Evolutionary conservation across 2,329 filamentous ascomycete species (phyloP).

Genomic region (Herpomyces periplanetae): DNA sequence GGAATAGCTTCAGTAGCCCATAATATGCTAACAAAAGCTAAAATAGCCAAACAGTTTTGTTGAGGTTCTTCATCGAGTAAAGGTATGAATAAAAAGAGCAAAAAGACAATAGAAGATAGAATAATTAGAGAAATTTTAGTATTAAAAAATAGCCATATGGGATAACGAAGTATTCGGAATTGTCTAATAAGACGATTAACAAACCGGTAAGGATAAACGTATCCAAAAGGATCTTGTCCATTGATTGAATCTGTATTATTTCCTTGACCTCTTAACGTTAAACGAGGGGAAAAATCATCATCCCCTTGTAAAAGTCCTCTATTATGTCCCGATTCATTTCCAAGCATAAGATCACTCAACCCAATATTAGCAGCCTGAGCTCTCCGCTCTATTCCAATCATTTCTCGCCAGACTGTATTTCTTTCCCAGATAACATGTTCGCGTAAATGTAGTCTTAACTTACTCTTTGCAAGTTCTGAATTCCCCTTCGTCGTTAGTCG

Average conservation of each 20-base stretch:
- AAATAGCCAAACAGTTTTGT: slow-evolving; percentile 73
- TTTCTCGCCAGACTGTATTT: slow-evolving; percentile 92
- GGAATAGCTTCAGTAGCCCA: slow-evolving; percentile 97
- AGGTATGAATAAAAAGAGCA: slow-evolving; percentile 28
- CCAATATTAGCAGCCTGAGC: slow-evolving; percentile 77
- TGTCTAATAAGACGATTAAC: too few relatives aligned
- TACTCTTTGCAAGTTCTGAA: slow-evolving; percentile 30
- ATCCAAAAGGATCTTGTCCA: slow-evolving; percentile 38
- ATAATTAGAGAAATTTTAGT: slow-evolving; percentile 36
- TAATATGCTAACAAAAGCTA: slow-evolving; percentile 63
- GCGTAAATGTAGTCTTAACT: slow-evolving; percentile 52
- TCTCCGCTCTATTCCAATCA: slow-evolving; percentile 88
- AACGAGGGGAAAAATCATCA: too few relatives aligned
- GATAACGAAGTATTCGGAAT: too few relatives aligned
- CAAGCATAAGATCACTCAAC: slow-evolving; percentile 32
- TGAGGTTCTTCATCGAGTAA: slow-evolving; percentile 62
- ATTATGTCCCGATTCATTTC: slow-evolving; percentile 23
- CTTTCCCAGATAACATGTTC: slow-evolving; percentile 97
- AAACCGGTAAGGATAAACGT: too few relatives aligned
- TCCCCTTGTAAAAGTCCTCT: slow-evolving; percentile 48
- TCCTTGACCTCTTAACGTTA: too few relatives aligned
- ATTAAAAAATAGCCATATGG: slow-evolving; percentile 43
- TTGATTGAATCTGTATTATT: slow-evolving; percentile 20
- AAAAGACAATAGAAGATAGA: slow-evolving; percentile 31
- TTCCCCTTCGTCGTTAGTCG: slow-evolving; percentile 50